These are phyloP conservation scores for Fusarium sublunatum DNA, from an alignment of 2,329 filamentous ascomycete species.

Conservation along the genomic window DNA sequence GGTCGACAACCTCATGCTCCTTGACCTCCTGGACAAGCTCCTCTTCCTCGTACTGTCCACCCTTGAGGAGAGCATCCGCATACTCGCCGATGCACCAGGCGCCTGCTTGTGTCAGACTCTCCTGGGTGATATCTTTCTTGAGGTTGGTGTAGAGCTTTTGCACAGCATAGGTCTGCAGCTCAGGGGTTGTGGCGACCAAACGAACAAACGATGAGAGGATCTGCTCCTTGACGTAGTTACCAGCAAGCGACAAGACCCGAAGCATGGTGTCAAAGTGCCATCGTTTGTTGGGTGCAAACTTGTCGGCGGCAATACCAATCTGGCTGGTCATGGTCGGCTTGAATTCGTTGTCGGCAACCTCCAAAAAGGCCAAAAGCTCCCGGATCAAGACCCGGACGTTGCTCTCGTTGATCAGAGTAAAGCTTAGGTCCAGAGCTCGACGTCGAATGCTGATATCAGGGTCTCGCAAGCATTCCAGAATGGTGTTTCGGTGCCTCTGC, in stretches of 20 bases:
- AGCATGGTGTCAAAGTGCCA: constrained; percentile 99
- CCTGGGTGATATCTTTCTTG: constrained; percentile 97
- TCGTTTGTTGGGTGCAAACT: constrained; percentile 94
- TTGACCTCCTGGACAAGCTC: constrained; percentile 84
- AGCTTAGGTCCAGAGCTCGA: constrained; percentile 95
- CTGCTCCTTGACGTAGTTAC: constrained; percentile 97
- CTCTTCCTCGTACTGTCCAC: constrained; percentile 93
- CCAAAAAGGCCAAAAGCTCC: constrained; percentile 92
- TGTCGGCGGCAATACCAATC: constrained; percentile 95
- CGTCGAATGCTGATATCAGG: constrained; percentile 98
- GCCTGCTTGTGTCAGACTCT: constrained; percentile 90
- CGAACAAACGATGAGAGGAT: constrained; percentile 97
- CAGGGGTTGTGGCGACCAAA: constrained; percentile 91
- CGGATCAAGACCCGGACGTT: constrained; percentile 95
- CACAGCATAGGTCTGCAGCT: constrained; percentile 94
- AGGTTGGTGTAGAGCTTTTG: constrained; percentile 92
- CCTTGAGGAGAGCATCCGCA: constrained; percentile 87
- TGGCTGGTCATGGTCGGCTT: constrained; percentile 98
- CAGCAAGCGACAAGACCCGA: constrained; percentile 89
- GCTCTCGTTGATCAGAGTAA: constrained; percentile 96
- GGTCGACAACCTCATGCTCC: constrained; percentile 89
- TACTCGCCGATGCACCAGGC: constrained; percentile 99
- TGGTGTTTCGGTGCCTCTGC: constrained; percentile 96
- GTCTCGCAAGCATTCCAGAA: constrained; percentile 93
- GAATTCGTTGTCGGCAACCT: constrained; percentile 98